Evolutionary conservation across 441 rosid species (phyloP).

Genomic region (Erodium moschatum): DNA sequence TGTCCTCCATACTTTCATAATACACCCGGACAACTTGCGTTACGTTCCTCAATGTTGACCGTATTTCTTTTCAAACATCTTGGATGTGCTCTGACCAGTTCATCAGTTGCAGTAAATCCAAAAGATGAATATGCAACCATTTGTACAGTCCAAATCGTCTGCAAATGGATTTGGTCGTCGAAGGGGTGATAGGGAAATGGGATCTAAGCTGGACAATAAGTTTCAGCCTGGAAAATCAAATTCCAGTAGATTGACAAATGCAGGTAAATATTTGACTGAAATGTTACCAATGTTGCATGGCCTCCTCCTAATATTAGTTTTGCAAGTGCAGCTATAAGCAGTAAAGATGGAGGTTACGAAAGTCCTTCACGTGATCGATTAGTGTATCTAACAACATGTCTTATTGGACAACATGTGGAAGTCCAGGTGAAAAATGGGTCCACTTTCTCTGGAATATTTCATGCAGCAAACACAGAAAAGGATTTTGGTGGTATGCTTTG

Average conservation of each 20-base stretch:
- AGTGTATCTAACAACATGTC: conserved; percentile 51
- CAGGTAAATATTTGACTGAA: conserved; percentile 34
- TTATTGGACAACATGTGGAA: conserved; percentile 76
- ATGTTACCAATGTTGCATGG: conserved; percentile 1
- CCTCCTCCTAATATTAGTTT: conserved; percentile 18
- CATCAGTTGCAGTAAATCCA: conserved; percentile 1
- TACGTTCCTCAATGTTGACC: neutral
- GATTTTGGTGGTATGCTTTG: conserved; percentile 49
- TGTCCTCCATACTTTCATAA: neutral
- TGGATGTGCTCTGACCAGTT: neutral
- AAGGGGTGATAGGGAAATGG: conserved; percentile 55
- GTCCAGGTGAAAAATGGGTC: conserved; percentile 85
- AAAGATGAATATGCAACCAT: conserved; percentile 52
- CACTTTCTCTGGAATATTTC: conserved; percentile 66
- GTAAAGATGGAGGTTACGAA: conserved; percentile 40
- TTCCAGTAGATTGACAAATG: conserved; percentile 31
- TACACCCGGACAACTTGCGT: neutral
- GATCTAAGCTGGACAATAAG: conserved; percentile 47
- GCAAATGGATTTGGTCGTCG: conserved; percentile 59
- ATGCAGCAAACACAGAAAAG: conserved; percentile 65
- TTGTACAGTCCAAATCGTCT: conserved; percentile 41
- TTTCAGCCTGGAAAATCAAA: conserved; percentile 50
- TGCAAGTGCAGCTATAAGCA: conserved; percentile 34
- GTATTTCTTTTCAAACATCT: neutral
- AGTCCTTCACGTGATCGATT: conserved; percentile 59